Percentiles rank a stretch among this genome's conserved stretches.
Evolutionary conservation across 108 stramenopile species (phyloP).

Genomic region (Aureococcus anophagefferens): DNA sequence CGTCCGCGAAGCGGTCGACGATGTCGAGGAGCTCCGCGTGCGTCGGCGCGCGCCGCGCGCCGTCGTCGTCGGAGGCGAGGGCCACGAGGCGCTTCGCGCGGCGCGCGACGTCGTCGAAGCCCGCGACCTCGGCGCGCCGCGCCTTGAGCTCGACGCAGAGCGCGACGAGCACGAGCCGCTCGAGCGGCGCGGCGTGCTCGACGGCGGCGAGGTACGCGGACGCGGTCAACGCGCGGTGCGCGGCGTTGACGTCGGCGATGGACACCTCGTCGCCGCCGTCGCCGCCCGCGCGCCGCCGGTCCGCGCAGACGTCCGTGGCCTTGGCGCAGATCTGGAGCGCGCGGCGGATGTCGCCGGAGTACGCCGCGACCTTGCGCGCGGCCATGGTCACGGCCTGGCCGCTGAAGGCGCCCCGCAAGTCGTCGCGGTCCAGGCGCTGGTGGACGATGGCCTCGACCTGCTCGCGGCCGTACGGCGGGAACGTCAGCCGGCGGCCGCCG

Average conservation of each 20-base stretch:
- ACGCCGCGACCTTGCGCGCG: slow-evolving; percentile 69
- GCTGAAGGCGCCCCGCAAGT: slow-evolving; percentile 42
- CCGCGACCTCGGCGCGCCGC: background rate
- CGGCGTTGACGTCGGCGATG: background rate
- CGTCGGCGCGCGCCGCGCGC: background rate
- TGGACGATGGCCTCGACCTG: slow-evolving; percentile 32
- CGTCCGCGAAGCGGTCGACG: background rate
- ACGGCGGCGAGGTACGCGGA: background rate
- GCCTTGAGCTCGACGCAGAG: background rate
- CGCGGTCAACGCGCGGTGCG: background rate
- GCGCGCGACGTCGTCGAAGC: background rate
- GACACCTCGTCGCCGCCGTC: background rate
- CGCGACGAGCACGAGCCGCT: background rate
- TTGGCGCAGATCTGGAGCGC: slow-evolving; percentile 77
- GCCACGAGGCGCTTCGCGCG: background rate
- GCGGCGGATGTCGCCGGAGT: slow-evolving; percentile 82
- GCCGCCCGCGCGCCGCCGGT: background rate
- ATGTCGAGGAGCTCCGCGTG: background rate
- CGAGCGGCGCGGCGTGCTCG: background rate
- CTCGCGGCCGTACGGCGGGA: slow-evolving; percentile 30
- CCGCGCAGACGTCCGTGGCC: slow-evolving; percentile 53
- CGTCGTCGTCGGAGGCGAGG: background rate
- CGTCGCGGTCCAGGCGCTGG: slow-evolving; percentile 11
- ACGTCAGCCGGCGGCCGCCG: slow-evolving; percentile 23
- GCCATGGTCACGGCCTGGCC: slow-evolving; percentile 70